Evolutionary conservation across 2,329 filamentous ascomycete species (phyloP), one percentile per base, ranked within the genome.

Genomic region (Cladosporium sp.): DNA sequence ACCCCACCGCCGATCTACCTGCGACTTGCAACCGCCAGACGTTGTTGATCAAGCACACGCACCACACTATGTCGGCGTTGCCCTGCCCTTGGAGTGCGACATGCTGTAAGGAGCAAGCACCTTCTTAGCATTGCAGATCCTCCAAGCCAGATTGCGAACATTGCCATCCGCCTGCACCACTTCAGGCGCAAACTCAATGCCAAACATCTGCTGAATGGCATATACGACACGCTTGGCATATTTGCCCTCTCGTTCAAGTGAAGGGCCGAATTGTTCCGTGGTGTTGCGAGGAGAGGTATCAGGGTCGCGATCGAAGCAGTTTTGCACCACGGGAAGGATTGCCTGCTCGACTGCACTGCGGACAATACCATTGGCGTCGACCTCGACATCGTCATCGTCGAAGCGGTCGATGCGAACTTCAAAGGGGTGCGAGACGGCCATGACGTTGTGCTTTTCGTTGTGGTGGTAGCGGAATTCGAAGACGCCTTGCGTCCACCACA

Each of bases 381-480:
- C 74, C 30, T 62, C 50, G 3, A 86, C 80, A 59, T 83, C 78
- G 11, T 51, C 34, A 54, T 91, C 89, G 63, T 91, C 88, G 67
- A 96, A 96, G 43, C 86, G 87, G 34, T 83, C 80, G 63, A 97
- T 91, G 47, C 87, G 85, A 59, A 97, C 88, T 73, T 97, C 93
- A 67, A 99, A 99, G 0, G 94, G 92, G 65, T 91, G 84, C 5
- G 92, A 97, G 61, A 97, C 89, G 17, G 91, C 86, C 89, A 99
- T 94, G 69, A 96, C 92, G 65, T 89, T 90, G 75, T 99, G 92
- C 68, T 88, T 89, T 58, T 92, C 92, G 66, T 90, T 88, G 74
- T 99, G 94, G 75, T 99, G 94, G 75, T 97, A 97, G 40, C 94
- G 87, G 78, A 99, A 95, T 70, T 99, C 94, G 70, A 96, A 99